These are phyloP conservation scores for Seminavis robusta DNA, from an alignment of 108 stramenopile species.

Conservation along the genomic window DNA sequence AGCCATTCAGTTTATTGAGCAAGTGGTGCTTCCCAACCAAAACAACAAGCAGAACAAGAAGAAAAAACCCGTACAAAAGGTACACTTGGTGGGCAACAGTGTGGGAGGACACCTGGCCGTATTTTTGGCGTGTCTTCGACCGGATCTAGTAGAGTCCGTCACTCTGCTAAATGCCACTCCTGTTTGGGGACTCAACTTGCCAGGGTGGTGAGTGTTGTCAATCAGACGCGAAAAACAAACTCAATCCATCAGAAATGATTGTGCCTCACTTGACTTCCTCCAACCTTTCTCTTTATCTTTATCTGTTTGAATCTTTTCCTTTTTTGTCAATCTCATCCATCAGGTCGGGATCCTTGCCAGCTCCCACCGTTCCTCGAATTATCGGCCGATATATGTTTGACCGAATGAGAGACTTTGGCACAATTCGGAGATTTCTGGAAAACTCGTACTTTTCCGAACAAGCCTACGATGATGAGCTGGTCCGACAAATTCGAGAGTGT, in stretches of 20 bases:
- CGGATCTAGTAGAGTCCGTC: slow-evolving; percentile 46
- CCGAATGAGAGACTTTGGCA: slow-evolving; percentile 49
- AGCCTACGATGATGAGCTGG: slow-evolving; percentile 49
- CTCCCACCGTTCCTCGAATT: slow-evolving; percentile 48
- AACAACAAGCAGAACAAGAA: slow-evolving; percentile 17
- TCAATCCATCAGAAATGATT: too few relatives aligned
- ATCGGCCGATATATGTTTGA: slow-evolving; percentile 71
- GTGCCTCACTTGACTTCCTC: too few relatives aligned
- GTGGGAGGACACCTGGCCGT: slow-evolving; percentile 77
- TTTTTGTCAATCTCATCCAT: too few relatives aligned
- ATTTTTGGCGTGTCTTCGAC: slow-evolving; percentile 45
- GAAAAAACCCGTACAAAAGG: slow-evolving; percentile 11
- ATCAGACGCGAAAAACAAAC: too few relatives aligned
- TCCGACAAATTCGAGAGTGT: slow-evolving; percentile 56
- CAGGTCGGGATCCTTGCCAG: slow-evolving; percentile 57
- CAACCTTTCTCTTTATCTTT: too few relatives aligned
- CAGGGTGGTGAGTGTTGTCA: too few relatives aligned
- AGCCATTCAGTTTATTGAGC: slow-evolving; percentile 49
- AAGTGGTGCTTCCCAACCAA: slow-evolving; percentile 44
- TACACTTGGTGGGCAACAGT: slow-evolving; percentile 75
- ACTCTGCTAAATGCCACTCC: slow-evolving; percentile 83
- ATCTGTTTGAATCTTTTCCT: too few relatives aligned
- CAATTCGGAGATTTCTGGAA: slow-evolving; percentile 65
- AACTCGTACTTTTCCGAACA: slow-evolving; percentile 39
- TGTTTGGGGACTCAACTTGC: slow-evolving; percentile 83